Percentiles rank a stretch among this genome's conserved stretches.
Conservation (phyloP, 2,329 filamentous ascomycete genomes). For the Neopestalotiopsis rosae region DNA sequence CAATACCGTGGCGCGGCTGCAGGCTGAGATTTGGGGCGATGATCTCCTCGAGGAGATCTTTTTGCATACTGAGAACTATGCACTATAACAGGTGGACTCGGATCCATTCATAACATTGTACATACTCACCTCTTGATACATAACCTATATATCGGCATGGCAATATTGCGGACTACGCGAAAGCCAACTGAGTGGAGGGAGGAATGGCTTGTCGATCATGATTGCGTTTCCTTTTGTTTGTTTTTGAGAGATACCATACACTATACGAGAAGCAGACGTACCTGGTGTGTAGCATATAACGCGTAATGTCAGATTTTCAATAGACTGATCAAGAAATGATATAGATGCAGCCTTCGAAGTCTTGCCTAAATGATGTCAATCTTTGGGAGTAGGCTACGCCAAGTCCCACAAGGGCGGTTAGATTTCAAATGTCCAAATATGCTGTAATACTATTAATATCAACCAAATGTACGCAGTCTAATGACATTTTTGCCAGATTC, state of each 20-base stretch:
- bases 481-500: too few relatives aligned
- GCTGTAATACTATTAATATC: too few relatives aligned
- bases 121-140: conserved; percentile 4
- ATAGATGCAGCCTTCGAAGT: background rate
- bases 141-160: background rate
- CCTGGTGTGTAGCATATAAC: background rate
- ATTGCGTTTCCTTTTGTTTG: background rate
- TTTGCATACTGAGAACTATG: conserved; percentile 94
- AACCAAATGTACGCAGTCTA: too few relatives aligned
- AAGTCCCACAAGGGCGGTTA: too few relatives aligned
- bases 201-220: background rate
- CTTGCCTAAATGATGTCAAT: too few relatives aligned
- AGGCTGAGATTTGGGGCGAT: conserved; percentile 82
- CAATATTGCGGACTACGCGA: background rate
- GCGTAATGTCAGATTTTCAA: background rate
- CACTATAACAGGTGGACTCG: conserved; percentile 60
- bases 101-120: background rate
- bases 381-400: too few relatives aligned
- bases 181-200: background rate
- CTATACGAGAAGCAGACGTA: background rate
- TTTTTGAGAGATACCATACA: background rate
- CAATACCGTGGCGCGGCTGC: conserved; percentile 81
- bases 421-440: too few relatives aligned
- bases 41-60: conserved; percentile 86
- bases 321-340: background rate